These are phyloP conservation scores for Saccharomyces paradoxus DNA, from an alignment of 805 yeast species.

Conservation along the genomic window DNA sequence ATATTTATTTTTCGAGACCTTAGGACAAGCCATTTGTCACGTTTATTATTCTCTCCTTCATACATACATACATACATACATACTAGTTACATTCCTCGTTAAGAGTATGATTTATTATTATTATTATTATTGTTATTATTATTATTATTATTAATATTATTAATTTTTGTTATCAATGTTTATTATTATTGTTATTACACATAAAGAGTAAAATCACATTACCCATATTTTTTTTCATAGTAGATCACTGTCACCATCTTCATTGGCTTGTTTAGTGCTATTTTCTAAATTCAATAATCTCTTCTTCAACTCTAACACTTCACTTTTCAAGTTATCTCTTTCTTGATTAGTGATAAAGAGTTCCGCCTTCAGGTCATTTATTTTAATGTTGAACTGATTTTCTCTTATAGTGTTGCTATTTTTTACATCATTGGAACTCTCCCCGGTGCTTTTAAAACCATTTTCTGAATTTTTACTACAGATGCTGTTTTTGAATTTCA, in stretches of 20 bases:
- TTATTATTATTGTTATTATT: neutral
- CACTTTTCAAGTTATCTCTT: slow-evolving; percentile 67
- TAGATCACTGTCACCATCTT: neutral
- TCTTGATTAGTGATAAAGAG: slow-evolving; percentile 74
- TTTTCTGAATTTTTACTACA: slow-evolving; percentile 14
- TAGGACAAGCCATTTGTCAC: neutral
- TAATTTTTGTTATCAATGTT: neutral
- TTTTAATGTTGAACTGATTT: slow-evolving; percentile 57
- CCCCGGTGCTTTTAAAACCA: neutral
- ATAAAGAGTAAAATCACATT: neutral
- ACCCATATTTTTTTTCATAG: neutral
- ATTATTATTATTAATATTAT: neutral
- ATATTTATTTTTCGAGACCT: neutral
- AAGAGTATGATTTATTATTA: slow-evolving; percentile 10
- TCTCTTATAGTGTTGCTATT: slow-evolving; percentile 17
- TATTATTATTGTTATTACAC: slow-evolving; percentile 1
- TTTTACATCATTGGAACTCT: slow-evolving; percentile 20
- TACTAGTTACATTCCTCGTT: neutral
- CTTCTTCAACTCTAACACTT: slow-evolving; percentile 50
- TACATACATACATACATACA: neutral
- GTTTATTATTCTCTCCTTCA: neutral
- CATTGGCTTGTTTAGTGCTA: slow-evolving; percentile 2
- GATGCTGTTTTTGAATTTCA: slow-evolving; percentile 43
- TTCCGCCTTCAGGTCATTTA: slow-evolving; percentile 80
- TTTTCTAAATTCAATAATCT: slow-evolving; percentile 31